Evolutionary conservation across 371 early-diverging fungal species (phyloP).

Genomic region (Catenaria anguillulae): DNA sequence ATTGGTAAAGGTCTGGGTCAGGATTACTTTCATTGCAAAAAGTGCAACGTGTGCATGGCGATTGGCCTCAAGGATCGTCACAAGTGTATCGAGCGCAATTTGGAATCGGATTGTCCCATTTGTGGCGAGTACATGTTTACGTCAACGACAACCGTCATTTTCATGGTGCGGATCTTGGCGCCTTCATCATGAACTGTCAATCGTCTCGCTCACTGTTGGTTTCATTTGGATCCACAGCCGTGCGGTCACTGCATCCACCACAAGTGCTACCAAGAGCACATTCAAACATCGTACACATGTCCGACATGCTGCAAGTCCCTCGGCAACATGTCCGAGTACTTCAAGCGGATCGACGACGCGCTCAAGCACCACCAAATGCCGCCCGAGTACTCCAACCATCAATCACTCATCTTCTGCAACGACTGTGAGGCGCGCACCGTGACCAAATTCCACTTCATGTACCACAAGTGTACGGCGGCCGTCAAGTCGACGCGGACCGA

Average conservation of each 20-base stretch:
- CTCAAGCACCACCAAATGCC: constrained; percentile 79
- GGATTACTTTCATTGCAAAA: constrained; percentile 82
- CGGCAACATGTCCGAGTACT: constrained; percentile 69
- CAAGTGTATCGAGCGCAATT: constrained; percentile 80
- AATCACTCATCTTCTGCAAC: constrained; percentile 73
- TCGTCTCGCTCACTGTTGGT: neutral
- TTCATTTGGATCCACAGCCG: constrained; percentile 29
- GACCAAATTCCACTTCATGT: constrained; percentile 81
- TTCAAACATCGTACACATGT: constrained; percentile 82
- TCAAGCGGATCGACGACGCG: constrained; percentile 64
- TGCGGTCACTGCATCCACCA: constrained; percentile 95
- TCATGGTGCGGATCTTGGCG: constrained; percentile 52
- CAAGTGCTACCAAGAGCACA: constrained; percentile 65
- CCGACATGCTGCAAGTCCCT: constrained; percentile 91
- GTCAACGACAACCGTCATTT: constrained; percentile 55
- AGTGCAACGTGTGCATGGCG: constrained; percentile 85
- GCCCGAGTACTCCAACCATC: constrained; percentile 57
- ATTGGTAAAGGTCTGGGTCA: constrained; percentile 60
- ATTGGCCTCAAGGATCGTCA: constrained; percentile 58
- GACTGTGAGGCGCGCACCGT: constrained; percentile 77
- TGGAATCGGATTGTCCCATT: constrained; percentile 90
- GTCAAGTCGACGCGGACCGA: neutral
- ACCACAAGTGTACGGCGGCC: constrained; percentile 65
- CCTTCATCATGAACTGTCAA: neutral
- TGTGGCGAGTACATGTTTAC: constrained; percentile 95